Evolutionary conservation across 2,329 filamentous ascomycete genomes (phyloP).

Genomic region (Nothophoma quercina): DNA sequence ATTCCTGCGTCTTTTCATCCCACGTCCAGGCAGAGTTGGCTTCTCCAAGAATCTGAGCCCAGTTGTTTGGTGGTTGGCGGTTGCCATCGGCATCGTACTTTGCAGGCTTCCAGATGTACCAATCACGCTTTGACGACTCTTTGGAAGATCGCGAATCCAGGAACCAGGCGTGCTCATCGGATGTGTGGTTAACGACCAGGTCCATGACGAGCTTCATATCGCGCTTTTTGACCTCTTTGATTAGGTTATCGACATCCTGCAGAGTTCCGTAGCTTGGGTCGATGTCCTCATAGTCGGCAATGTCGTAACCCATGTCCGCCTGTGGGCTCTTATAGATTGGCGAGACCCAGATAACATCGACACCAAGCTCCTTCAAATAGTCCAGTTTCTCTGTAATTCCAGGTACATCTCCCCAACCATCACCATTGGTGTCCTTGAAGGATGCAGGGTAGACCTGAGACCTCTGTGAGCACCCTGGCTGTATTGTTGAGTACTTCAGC

Average conservation of each 20-base stretch:
- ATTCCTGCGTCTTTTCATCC: conserved; percentile 74
- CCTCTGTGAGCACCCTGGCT: not conserved
- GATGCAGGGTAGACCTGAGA: conserved; percentile 64
- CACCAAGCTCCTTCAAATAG: conserved; percentile 60
- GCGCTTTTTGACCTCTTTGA: conserved; percentile 46
- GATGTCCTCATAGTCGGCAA: conserved; percentile 51
- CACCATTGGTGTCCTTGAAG: conserved; percentile 65
- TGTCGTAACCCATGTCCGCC: conserved; percentile 53
- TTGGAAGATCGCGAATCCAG: conserved; percentile 60
- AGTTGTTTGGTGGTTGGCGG: conserved; percentile 77
- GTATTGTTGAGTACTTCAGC: not conserved
- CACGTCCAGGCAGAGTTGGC: conserved; percentile 71
- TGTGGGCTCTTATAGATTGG: conserved; percentile 58
- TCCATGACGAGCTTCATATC: conserved; percentile 52
- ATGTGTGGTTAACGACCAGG: conserved; percentile 53
- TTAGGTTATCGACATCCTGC: conserved; percentile 49
- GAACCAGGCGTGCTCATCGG: conserved; percentile 63
- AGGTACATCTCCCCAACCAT: conserved; percentile 64
- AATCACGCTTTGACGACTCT: conserved; percentile 58
- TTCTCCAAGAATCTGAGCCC: conserved; percentile 64
- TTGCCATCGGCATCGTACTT: conserved; percentile 62
- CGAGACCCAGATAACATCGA: conserved; percentile 48
- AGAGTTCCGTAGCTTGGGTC: conserved; percentile 51
- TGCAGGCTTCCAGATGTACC: conserved; percentile 63
- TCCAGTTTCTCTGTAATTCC: conserved; percentile 65